Conservation (phyloP, 2,329 filamentous ascomycete species). For the Penicillium sp. region DNA sequence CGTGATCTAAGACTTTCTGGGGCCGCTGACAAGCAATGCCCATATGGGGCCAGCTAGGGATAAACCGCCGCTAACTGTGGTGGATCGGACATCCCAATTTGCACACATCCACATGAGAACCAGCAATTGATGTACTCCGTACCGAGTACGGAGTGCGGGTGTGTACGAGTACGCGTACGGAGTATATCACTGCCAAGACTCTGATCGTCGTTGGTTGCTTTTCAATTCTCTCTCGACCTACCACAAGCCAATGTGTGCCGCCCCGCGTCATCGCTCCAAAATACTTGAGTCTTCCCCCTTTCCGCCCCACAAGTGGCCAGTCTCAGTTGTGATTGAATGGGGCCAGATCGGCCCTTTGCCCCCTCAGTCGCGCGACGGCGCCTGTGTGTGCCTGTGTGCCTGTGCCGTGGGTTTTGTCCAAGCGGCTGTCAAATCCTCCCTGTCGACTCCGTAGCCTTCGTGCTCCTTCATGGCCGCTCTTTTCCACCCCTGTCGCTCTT, state of each 20-base stretch:
- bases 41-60: not conserved
- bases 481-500: constrained; percentile 16
- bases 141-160: too few species aligned
- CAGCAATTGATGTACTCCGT: not conserved
- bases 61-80: not conserved
- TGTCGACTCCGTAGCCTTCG: not conserved
- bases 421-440: not conserved
- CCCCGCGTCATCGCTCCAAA: not conserved
- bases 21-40: not conserved
- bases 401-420: not conserved
- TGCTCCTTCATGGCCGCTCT: constrained; percentile 14
- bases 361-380: not conserved
- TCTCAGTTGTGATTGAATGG: not conserved
- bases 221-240: not conserved
- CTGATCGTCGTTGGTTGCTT: not conserved
- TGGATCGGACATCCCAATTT: not conserved
- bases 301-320: not conserved
- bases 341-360: constrained; percentile 1
- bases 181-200: not conserved
- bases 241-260: not conserved
- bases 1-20: not conserved
- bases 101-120: too few species aligned
- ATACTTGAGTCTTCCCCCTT: not conserved
- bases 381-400: not conserved
- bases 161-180: not conserved